phyloP scores from a whole-genome alignment of 73 alveolate species.

The Paramecium caudatum region DNA sequence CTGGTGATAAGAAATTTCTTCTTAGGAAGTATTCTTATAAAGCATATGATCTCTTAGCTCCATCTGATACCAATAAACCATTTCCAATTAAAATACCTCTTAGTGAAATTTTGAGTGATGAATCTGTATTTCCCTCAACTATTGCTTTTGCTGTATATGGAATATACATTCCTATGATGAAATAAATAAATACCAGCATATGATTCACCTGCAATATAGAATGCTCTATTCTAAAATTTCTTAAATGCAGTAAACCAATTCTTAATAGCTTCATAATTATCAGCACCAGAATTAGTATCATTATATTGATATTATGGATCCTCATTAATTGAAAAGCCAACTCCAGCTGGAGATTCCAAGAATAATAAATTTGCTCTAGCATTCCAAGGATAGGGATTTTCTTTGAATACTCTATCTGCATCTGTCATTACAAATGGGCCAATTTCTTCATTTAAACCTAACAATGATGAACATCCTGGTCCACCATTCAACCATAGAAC shows the following conservation, averaged over 20 bases:
- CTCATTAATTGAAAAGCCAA: conserved; percentile 86
- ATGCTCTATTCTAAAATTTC: conserved; percentile 82
- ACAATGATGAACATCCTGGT: conserved; percentile 93
- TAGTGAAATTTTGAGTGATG: conserved; percentile 54
- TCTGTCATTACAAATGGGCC: conserved; percentile 90
- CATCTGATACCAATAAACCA: conserved; percentile 71
- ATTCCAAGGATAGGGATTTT: conserved; percentile 96
- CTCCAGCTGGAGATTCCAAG: conserved; percentile 98
- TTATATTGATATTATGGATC: conserved; percentile 2
- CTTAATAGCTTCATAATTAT: conserved; percentile 69
- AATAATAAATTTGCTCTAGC: conserved; percentile 84
- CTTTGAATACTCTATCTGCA: conserved; percentile 73
- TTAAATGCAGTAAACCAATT: conserved; percentile 73
- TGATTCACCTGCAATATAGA: conserved; percentile 94
- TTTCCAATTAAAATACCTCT: conserved; percentile 83
- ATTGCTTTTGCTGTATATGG: conserved; percentile 85
- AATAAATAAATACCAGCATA: conserved; percentile 84
- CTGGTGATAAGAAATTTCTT: conserved; percentile 51
- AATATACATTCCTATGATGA: conserved; percentile 81
- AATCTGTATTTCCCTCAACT: conserved; percentile 12
- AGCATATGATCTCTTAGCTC: background rate
- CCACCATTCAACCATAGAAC: conserved; percentile 96
- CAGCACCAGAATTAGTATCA: conserved; percentile 73
- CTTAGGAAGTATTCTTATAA: conserved; percentile 32
- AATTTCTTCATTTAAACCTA: conserved; percentile 89